Conservation (phyloP, 805 yeast species). For the Metschnikowia bowlesiae region DNA sequence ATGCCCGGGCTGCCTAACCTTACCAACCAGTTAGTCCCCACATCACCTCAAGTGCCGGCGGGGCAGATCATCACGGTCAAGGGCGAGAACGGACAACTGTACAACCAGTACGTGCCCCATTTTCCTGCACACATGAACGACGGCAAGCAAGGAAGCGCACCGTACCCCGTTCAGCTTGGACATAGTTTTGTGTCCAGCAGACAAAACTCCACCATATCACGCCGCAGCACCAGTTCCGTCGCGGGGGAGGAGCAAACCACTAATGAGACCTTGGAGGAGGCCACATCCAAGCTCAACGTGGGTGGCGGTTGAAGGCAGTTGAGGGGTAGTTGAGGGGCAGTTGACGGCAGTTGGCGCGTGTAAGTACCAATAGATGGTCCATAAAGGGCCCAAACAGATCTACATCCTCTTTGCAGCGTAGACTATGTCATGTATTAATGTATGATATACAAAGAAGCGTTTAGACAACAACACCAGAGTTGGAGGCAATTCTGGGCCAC, state of each 20-base stretch:
- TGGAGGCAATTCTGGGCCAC: constrained; percentile 99
- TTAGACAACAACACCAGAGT: constrained; percentile 99
- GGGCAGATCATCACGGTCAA: constrained; percentile 7
- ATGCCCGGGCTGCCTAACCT: constrained; percentile 11
- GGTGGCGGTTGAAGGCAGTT: neutral
- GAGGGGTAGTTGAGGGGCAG: too few relatives aligned
- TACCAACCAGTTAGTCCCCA: constrained; percentile 1
- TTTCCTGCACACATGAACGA: constrained; percentile 11
- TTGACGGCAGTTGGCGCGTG: too few relatives aligned
- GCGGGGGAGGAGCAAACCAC: neutral
- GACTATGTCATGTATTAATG: constrained; percentile 17
- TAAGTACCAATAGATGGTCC: too few relatives aligned
- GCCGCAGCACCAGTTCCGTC: neutral
- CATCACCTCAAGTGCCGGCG: constrained; percentile 8
- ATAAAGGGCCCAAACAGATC: neutral
- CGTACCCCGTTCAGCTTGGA: constrained; percentile 15
- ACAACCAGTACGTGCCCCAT: constrained; percentile 10
- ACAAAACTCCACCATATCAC: neutral
- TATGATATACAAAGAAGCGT: constrained; percentile 16
- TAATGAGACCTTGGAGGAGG: constrained; percentile 5
- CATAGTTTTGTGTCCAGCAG: constrained; percentile 4
- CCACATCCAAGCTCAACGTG: constrained; percentile 7
- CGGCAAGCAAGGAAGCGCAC: constrained; percentile 3
- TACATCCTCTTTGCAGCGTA: neutral
- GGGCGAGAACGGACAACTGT: constrained; percentile 6